Base-by-base conservation (phyloP, 2,329 filamentous ascomycete genomes). In the Teratosphaeria gauchensis region DNA sequence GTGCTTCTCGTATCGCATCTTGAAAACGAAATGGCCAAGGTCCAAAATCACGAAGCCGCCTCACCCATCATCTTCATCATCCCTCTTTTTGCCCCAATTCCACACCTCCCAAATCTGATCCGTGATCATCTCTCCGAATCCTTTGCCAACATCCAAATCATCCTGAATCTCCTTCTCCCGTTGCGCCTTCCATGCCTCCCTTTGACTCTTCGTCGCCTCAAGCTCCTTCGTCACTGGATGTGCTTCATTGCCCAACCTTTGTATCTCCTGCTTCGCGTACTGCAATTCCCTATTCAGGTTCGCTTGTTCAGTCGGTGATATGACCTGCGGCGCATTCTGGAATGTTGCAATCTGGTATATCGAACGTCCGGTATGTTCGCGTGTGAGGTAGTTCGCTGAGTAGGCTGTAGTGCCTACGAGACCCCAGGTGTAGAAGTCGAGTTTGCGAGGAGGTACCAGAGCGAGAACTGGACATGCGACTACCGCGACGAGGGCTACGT, bases 391-490 rank as follows among this genome's bases (percentile, higher is more conserved):
- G 66, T 81, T 78, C 9, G 78, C 77, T 8, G 77, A 79, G 35
- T 78, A 72, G 58, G 78, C 70, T 64, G 78, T 81, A 1, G 76
- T 76, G 31, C 75, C 70, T 51, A 76, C 71, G 7, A 86, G 77
- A 0, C 75, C 75, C 64, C 83, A 75, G 19, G 83, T 85, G 72
- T 83, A 85, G 56, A 81, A 66, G 67, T 86, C 83, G 55, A 86
- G 71, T 71, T 85, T 85, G 53, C 84, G 81, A 0, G 84, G 84
- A 9, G 84, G 84, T 9, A 86, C 71, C 16, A 78, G 66, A 54
- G 79, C 78, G 55, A 86, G 75, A 8, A 80, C 62, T 0, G 84
- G 84, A 60, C 80, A 82, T 54, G 77, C 68, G 21, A 86, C 66
- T 31, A 82, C 69, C 54, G 78, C 74, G 57, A 71, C 74, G 33